Conservation (phyloP, 305 asterid species). For the Solanum hybrid region DNA sequence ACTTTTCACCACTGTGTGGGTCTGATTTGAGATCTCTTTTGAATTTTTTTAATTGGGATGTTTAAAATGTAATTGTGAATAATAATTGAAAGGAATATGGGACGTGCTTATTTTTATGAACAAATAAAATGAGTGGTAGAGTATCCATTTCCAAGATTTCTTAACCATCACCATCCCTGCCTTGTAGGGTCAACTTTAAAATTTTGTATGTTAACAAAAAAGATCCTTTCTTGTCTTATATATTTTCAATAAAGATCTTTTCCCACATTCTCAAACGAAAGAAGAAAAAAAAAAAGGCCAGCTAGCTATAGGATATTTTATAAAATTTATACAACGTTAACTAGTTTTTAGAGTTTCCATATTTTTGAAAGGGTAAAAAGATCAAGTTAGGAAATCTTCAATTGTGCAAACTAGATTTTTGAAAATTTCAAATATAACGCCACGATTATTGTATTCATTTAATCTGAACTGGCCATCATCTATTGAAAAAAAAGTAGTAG, state of each 20-base stretch:
- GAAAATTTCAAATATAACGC: background rate
- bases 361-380: background rate
- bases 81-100: background rate
- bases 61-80: background rate
- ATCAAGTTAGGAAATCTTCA: background rate
- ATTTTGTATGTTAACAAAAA: background rate
- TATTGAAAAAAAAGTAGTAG: background rate
- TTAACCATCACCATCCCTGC: background rate
- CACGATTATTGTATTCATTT: background rate
- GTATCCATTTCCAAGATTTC: background rate
- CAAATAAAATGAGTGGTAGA: background rate
- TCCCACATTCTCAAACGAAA: background rate
- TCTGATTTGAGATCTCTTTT: background rate
- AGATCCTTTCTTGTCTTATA: background rate
- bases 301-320: background rate
- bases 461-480: background rate
- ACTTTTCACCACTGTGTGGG: background rate
- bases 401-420: background rate
- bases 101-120: background rate
- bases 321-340: background rate
- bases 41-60: background rate
- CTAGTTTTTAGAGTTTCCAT: background rate
- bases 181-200: background rate
- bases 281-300: too few species aligned
- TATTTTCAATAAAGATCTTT: background rate